Conservation (phyloP, 306 rosid genomes). For the Carpinus viminea region DNA sequence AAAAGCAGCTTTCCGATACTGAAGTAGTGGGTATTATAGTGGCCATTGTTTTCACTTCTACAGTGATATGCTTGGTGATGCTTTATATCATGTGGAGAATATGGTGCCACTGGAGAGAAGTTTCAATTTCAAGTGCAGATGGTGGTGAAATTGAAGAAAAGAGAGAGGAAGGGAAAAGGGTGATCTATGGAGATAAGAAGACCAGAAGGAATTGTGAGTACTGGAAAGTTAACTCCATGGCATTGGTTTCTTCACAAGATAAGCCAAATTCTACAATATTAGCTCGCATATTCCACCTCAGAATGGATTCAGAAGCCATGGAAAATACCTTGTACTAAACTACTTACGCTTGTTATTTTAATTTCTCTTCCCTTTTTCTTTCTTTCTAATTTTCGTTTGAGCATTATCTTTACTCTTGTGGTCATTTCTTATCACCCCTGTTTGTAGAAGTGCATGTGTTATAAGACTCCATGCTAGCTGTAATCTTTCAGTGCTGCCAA, state of each 20-base stretch:
- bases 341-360: background rate
- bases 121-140: constrained; percentile 59
- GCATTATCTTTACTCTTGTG: background rate
- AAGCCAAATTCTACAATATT: constrained; percentile 48
- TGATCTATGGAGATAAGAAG: constrained; percentile 36
- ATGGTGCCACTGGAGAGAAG: constrained; percentile 93
- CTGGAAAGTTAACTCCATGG: constrained; percentile 75
- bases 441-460: background rate
- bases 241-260: constrained; percentile 55
- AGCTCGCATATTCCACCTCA: constrained; percentile 51
- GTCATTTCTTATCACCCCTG: background rate
- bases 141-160: constrained; percentile 33
- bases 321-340: constrained; percentile 25
- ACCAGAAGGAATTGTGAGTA: constrained; percentile 55
- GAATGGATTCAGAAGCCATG: constrained; percentile 45
- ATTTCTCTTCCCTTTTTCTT: background rate
- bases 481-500: background rate
- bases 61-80: constrained; percentile 69
- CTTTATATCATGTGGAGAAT: constrained; percentile 81
- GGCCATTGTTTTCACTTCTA: constrained; percentile 73
- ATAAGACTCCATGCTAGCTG: background rate
- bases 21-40: constrained; percentile 67
- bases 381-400: background rate
- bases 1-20: constrained; percentile 51
- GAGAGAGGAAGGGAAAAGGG: constrained; percentile 51